These are phyloP conservation scores for Ogataea ramenticola DNA, from an alignment of 805 yeast genomes.

Conservation along the genomic window DNA sequence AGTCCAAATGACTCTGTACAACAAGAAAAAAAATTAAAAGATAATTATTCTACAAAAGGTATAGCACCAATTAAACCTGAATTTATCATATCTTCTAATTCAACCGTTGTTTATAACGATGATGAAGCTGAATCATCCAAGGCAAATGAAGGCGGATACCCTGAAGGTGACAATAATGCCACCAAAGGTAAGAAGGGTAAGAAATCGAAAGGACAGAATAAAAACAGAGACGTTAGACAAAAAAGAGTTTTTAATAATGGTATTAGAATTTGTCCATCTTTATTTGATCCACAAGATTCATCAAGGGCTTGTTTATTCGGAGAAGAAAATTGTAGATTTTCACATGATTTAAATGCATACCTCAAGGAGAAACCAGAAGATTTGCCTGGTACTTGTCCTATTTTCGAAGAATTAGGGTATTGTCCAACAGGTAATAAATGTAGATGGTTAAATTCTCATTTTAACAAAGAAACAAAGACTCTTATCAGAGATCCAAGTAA, in stretches of 20 bases:
- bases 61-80: conserved; percentile 74
- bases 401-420: conserved; percentile 68
- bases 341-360: conserved; percentile 68
- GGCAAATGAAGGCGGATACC: no score
- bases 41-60: conserved; percentile 42
- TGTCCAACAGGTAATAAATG: conserved; percentile 94
- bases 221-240: conserved; percentile 70
- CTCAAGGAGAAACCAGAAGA: conserved; percentile 63
- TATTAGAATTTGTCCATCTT: conserved; percentile 56
- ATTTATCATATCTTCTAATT: conserved; percentile 34
- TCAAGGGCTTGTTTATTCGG: conserved; percentile 52
- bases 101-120: conserved; percentile 27
- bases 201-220: conserved; percentile 75
- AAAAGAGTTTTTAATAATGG: conserved; percentile 50
- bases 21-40: conserved; percentile 1
- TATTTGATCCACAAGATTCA: conserved; percentile 45
- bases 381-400: conserved; percentile 78
- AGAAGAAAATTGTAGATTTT: conserved; percentile 61
- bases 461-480: conserved; percentile 35
- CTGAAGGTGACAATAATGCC: conserved; percentile 15
- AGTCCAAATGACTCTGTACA: not conserved
- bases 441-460: conserved; percentile 80
- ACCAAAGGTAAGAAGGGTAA: conserved; percentile 32
- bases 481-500: conserved; percentile 37
- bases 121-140: conserved; percentile 41